Evolutionary conservation across 2,329 filamentous ascomycete species (phyloP), one percentile per base, ranked within the genome.

Genomic region (Colletotrichum endophyticum): DNA sequence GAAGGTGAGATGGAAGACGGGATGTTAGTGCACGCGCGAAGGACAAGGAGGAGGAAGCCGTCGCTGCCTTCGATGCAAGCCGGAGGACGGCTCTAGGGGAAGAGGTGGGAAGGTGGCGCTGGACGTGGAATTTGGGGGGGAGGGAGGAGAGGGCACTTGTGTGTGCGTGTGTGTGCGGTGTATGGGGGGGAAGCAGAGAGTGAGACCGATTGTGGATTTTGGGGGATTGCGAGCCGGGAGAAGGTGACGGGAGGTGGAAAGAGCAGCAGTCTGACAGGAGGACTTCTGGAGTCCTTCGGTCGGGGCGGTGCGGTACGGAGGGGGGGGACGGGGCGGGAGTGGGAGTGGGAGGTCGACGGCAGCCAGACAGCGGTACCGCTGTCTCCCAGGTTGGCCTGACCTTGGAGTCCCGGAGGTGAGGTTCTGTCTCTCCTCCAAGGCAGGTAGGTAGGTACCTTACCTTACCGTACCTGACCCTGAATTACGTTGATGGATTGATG

Each of bases 91-190:
- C 49, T 16, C 13, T n/a, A 57, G 57, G 28, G 56, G 62, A 61
- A 34, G 16, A n/a, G 56, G 13, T 28, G 28, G 27, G 44, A 63
- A 13, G 44, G 72, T 66, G 75, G 72, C 56, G 56, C 63, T 70
- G 44, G 59, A 69, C 25, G 76, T 76, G 73, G 73, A 69, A 76
- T 76, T 69, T 44, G 25, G 69, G 70, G 39, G 27, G 56, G 7
- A 7, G 34, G 6, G 32, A 34, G 32, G 32, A 36, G 34, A 36
- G 34, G 34, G 15, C 34, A 28, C 66, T 62, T 56, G 36, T 39
- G 36, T 39, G 16, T 39, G 36, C 16, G 36, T 39, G 36, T 39
- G 36, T 25, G 22, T 34, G 32, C n/a, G n/a, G n/a, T n/a, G n/a
- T n/a, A n/a, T n/a, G n/a, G 56, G 59, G 53, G 66, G 36, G 36